Conservation (phyloP, 805 yeast species). For the Debaryomyces hansenii region DNA sequence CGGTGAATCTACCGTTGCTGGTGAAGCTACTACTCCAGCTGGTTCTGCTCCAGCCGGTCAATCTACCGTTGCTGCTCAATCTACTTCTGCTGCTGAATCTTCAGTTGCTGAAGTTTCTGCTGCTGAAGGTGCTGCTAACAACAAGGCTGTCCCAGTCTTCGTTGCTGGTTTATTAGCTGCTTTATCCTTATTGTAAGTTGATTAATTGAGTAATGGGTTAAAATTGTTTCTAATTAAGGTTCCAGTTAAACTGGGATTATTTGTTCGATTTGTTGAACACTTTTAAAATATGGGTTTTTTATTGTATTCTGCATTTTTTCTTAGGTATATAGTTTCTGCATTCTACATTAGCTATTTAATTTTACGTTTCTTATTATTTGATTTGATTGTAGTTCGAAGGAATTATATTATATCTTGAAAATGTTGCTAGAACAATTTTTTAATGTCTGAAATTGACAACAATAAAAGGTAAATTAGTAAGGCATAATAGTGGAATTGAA, state of each 20-base stretch:
- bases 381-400: background rate
- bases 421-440: no score
- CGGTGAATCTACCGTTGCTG: conserved; percentile 13
- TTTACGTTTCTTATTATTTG: background rate
- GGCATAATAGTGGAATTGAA: no score
- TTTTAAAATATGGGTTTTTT: background rate
- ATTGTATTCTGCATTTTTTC: background rate
- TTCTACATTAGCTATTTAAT: background rate
- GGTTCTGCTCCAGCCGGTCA: conserved; percentile 10
- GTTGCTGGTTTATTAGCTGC: conserved; percentile 28
- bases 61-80: conserved; percentile 9
- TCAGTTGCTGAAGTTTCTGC: conserved; percentile 11
- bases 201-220: background rate
- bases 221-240: background rate
- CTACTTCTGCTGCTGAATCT: conserved; percentile 9
- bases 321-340: conserved; percentile 2
- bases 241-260: background rate
- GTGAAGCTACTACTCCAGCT: conserved; percentile 13
- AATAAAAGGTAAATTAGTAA: no score
- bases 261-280: background rate
- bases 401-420: no score
- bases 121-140: conserved; percentile 12
- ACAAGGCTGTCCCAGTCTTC: conserved; percentile 14
- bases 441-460: no score
- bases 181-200: conserved; percentile 12